Base-by-base conservation (phyloP, 352 stramenopile species). In the Phytophthora sp. region DNA sequence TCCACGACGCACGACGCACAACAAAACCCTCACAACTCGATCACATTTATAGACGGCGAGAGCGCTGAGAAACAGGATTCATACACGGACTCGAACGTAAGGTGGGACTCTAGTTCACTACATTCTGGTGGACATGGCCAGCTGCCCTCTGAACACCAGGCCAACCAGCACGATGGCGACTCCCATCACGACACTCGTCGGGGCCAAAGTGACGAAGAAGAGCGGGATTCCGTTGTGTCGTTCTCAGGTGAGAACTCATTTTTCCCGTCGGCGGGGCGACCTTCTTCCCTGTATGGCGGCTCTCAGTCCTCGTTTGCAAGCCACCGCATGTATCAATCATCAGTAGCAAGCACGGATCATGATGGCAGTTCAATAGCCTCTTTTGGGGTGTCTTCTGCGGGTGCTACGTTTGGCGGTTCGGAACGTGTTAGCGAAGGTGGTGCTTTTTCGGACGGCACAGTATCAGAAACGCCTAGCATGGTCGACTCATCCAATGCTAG, bases 401-500 rank as follows among this genome's bases (percentile, higher is more conserved):
- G 83, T 47, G 86, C 86, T 20, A 94, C 86, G 16, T 89, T 92
- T 62, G 86, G 86, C 18, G 83, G 79, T 2, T 92, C 83, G 31
- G 86, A 94, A 50, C 79, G 80, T 27, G 75, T 84, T 15, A 86
- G 83, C 26, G 84, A 91, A 51, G 79, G 74, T 39, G 82, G 74
- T 11, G 63, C 77, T 27, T 90, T 83, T 75, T 91, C 82, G 16
- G 83, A 91, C 46, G 82, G 76, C 16, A 86, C 80, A 24, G 66
- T 81, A 0, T 94, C 85, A 1, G 85, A 94, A 51, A 91, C 81
- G 2, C 76, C 83, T 16, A 94, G 86, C 26, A 79, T 88, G 24
- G 75, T 90, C 50, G 79, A 84, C 16, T 90, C 82, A 15, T 92
- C 83, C 6, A 94, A 87, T 66, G 83, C 79, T 7, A 88, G 85